phyloP scores from a whole-genome alignment of 176 grass and related monocot species.

The Saccharum spontaneum region DNA sequence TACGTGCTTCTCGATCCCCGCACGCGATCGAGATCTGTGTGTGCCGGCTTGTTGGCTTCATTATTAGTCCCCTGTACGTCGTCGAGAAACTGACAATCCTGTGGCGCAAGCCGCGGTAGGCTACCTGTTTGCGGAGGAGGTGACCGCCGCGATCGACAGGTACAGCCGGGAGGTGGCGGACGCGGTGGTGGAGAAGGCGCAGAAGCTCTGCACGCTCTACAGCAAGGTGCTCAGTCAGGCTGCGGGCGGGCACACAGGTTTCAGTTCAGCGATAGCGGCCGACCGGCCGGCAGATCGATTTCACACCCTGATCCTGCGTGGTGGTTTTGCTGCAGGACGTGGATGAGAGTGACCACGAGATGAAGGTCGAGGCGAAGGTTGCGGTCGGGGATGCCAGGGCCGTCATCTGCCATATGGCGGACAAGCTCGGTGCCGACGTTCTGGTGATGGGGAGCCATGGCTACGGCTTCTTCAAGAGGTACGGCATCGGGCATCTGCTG shows the following conservation, averaged over 20 bases:
- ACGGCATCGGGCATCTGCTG: not conserved
- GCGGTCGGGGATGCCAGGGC: conserved; percentile 57
- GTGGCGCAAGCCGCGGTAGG: conserved; percentile 36
- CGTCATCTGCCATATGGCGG: conserved; percentile 61
- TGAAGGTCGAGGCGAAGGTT: conserved; percentile 67
- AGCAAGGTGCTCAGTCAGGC: conserved; percentile 25
- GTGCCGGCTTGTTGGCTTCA: not conserved
- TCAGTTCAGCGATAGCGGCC: not conserved
- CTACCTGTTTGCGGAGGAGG: conserved; percentile 61
- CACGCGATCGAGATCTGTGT: not conserved
- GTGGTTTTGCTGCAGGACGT: not conserved
- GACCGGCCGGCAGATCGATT: not conserved
- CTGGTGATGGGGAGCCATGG: conserved; percentile 78
- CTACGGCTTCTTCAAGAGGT: conserved; percentile 79
- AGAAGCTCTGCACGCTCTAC: conserved; percentile 60
- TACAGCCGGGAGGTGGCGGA: conserved; percentile 74
- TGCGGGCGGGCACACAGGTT: too few species aligned
- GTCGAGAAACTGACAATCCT: not conserved
- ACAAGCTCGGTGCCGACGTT: conserved; percentile 55
- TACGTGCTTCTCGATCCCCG: conserved; percentile 13
- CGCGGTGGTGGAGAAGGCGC: conserved; percentile 60
- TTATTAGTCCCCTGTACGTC: not conserved
- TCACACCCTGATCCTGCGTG: not conserved
- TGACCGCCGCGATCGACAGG: conserved; percentile 55
- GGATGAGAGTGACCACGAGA: conserved; percentile 18